Percentiles rank a stretch among this genome's conserved stretches.
Conservation (phyloP, 306 rosid genomes). For the Cucumis melo region DNA sequence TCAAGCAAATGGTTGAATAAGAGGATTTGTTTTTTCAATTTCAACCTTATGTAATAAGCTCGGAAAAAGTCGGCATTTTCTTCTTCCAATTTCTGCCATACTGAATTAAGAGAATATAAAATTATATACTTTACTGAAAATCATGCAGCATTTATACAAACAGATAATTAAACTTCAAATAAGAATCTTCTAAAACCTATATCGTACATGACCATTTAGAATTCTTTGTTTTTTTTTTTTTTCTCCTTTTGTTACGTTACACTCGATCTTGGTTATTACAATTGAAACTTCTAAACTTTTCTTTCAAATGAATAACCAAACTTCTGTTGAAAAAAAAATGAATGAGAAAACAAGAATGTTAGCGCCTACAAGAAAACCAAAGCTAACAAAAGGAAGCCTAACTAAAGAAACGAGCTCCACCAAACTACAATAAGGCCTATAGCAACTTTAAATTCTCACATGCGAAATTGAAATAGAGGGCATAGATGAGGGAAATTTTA, state of each 20-base stretch:
- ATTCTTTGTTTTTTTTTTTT: too few species aligned
- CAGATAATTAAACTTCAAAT: background rate
- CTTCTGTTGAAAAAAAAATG: too few species aligned
- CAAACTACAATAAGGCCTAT: too few species aligned
- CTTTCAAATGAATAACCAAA: too few species aligned
- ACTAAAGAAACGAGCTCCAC: too few species aligned
- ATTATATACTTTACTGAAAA: background rate
- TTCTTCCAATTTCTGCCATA: slow-evolving; percentile 99
- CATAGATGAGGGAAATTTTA: background rate
- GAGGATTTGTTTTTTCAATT: slow-evolving; percentile 83
- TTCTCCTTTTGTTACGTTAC: too few species aligned
- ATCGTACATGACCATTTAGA: background rate
- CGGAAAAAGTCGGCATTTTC: slow-evolving; percentile 92
- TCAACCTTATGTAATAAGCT: slow-evolving; percentile 80
- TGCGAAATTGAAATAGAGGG: background rate
- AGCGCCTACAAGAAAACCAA: too few species aligned
- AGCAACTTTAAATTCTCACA: background rate
- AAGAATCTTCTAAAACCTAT: background rate
- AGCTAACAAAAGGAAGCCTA: too few species aligned
- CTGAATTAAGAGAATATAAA: slow-evolving; percentile 28
- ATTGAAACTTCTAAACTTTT: background rate
- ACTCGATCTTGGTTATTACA: background rate
- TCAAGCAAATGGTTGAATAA: slow-evolving; percentile 80
- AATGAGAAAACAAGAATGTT: too few species aligned
- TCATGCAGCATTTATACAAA: background rate